A percentile compares a stretch with the other conserved stretches of the same genome.
These are phyloP conservation scores for Echites panduratus DNA, from an alignment of 257 asterid species.

Conservation along the genomic window DNA sequence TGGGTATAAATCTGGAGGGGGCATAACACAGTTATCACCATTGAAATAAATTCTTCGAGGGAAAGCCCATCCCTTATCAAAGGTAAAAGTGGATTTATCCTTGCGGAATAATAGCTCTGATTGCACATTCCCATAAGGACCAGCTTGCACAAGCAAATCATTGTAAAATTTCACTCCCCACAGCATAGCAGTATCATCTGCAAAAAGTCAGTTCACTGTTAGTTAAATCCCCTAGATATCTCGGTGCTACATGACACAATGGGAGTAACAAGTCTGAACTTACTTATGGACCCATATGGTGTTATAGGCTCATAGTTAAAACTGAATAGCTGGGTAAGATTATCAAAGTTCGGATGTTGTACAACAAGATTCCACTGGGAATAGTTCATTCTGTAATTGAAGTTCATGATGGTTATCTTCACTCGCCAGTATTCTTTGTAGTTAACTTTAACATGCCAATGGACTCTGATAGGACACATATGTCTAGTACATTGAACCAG, in stretches of 20 bases:
- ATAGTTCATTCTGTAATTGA: constrained; percentile 41
- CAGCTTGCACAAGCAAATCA: constrained; percentile 36
- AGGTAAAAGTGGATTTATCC: constrained; percentile 33
- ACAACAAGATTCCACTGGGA: constrained; percentile 43
- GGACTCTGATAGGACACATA: constrained; percentile 51
- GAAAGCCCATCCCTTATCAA: constrained; percentile 54
- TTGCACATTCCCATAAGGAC: constrained; percentile 45
- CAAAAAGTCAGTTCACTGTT: background rate
- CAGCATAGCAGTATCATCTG: constrained; percentile 50
- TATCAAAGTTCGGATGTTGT: constrained; percentile 43
- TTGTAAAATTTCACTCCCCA: constrained; percentile 43
- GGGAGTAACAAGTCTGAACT: constrained; percentile 7
- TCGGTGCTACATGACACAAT: background rate
- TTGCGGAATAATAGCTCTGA: constrained; percentile 42
- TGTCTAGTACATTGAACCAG: constrained; percentile 35
- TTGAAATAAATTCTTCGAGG: constrained; percentile 43
- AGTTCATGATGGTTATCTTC: constrained; percentile 37
- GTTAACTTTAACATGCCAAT: constrained; percentile 46
- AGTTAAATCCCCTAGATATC: background rate
- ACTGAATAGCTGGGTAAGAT: constrained; percentile 39
- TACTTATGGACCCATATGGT: constrained; percentile 33
- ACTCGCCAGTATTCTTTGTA: constrained; percentile 48
- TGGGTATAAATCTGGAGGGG: constrained; percentile 41
- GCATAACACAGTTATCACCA: constrained; percentile 49
- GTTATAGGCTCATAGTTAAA: constrained; percentile 35